Base-by-base conservation (phyloP, 441 rosid genomes). In the Corymbia citriodora region DNA sequence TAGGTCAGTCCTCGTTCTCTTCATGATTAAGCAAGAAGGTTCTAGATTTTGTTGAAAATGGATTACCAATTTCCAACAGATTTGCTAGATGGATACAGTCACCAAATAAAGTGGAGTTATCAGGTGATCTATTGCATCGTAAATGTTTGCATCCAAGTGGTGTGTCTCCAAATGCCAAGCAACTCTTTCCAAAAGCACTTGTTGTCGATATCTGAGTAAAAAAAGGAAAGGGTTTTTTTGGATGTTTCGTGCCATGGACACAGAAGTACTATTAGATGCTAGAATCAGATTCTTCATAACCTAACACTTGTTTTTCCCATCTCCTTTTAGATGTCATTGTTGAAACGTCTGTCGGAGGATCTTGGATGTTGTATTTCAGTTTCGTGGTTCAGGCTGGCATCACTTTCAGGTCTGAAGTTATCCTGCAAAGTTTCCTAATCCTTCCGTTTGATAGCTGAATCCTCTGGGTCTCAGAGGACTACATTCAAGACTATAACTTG, bases 401-500 rank as follows among this genome's bases (percentile, higher is more conserved):
- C 90, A 89, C 89, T 92, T 93, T 90, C 96, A 94, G 96, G 95
- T 93, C 90, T 90, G 88, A 57, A 89, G 81, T 90, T 59, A 79
- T 74, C n/a, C 65, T 86, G 53, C 33, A 23, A 87, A 81, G 59
- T 89, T 89, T 48, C 25, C 91, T 83, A 40, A 68, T 89, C 89
- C 33, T 65, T 6, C 85, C 12, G 10, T 79, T 79, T 79, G 85
- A 53, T 55, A 29, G 21, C 68, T 63, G 21, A 18, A 82, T 74
- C 88, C 87, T 79, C 29, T 55, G 85, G 31, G 31, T 31, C 45
- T 86, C 88, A 29, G 89, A 59, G 89, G 55, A 45, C 12, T 90
- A 40, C 49, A 65, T 90, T 40, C 27, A 79, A 82, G 87, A 57
- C 87, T 16, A 87, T 33, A 81, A 89, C 54, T 87, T 92, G 87